Base-by-base conservation (phyloP, 495 filamentous ascomycete genomes). In the Rhypophila decipiens region DNA sequence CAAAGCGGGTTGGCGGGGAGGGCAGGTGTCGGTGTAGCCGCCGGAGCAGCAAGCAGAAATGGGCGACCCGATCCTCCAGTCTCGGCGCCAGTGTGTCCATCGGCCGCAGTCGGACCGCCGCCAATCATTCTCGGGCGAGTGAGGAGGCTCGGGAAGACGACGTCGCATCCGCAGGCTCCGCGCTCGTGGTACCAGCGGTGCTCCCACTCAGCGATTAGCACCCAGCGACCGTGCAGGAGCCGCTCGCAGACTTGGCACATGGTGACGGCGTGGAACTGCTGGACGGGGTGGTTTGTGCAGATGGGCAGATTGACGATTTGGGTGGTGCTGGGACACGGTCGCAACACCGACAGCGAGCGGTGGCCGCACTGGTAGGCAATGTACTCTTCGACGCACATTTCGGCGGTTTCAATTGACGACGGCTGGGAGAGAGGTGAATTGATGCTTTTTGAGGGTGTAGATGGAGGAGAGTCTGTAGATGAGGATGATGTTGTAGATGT, bases 161-260 rank as follows among this genome's bases (percentile, higher is more conserved):
- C 64, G 0, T 57, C 47, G 24, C 71, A 74, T 17, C 42, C 44
- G 47, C 71, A 74, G 5, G 50, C 71, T 0, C 68, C 71, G 11
- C 70, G 69, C 47, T 66, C 68, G 44, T 74, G 71, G 29, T 73
- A 64, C 61, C 68, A 74, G 15, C 63, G 67, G 47, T 74, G 71
- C 61, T 74, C 70, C 42, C 55, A 57, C 50, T 72, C 66, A 1
- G 58, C 47, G 19, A 72, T 66, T 37, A 71, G 50, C 1, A 71
- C 60, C 44, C 50, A 65, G 13, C 71, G 64, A 9, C 51, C 57
- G 50, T 74, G 70, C 1, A 73, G 21, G 39, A 61, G 47, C 4
- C 70, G 60, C 35, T 59, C 59, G 46, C 71, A 74, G 0, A 58
- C 22, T 0, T 58, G 47, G 27, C 71, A 74, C 66, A 72, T 68